Base-by-base conservation (phyloP, 176 grass and related monocot genomes). In the Ampelocalamus luodianensis region DNA sequence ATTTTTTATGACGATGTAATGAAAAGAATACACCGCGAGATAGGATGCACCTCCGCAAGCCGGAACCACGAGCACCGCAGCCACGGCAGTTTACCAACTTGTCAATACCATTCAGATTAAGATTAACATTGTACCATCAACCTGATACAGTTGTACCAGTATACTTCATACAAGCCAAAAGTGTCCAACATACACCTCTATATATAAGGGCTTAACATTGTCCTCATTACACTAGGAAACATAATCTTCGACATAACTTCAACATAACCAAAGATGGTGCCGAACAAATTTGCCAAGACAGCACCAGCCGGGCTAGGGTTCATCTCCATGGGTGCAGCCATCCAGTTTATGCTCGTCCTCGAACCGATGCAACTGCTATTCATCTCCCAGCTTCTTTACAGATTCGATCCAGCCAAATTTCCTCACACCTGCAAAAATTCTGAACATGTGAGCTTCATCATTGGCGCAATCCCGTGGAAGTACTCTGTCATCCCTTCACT, bases 351-450 rank as follows among this genome's bases (percentile, higher is more conserved):
- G 0, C 29, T 29, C 29, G 69, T 36, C 34, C 69, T 82, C 36
- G 65, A 44, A 23, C 75, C 76, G 1, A 71, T 46, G 36, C 46
- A 85, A 34, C 83, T 84, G 36, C 85, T 71, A 18, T 80, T 91
- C 46, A 71, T 81, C 72, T 67, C 83, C 87, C 89, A 37, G 90
- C 87, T 45, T 91, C 94, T 80, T 78, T 96, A 65, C 91, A 93
- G 11, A 91, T 92, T 37, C 87, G 85, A 50, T 91, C 89, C 3
- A 96, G 88, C n/a, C 77, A 90, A 96, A 96, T 71, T 93, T 91
- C 65, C 85, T 84, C 27, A 96, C 89, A 27, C 92, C 87, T 2
- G 46, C 34, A 56, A 93, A 96, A 74, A 88, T 74, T 60, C 94
- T 93, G 12, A 86, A 78, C 88, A 88, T 88, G 55, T 67, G 82